phyloP scores from a whole-genome alignment of 352 stramenopile species.

The Pythium aristosporum region DNA sequence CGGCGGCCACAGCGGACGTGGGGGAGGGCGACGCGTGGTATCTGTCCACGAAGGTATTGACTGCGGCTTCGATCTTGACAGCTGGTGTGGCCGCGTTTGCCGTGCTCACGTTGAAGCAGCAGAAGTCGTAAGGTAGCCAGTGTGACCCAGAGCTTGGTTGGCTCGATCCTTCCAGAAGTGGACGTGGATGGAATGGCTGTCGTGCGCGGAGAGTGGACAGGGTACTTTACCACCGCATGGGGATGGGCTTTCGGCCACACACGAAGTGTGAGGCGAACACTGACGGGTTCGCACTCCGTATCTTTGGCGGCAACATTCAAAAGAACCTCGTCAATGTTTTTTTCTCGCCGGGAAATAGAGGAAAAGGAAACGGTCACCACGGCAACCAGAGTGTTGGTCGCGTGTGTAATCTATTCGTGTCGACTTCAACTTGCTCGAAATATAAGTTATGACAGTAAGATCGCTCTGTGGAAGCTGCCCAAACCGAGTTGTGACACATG shows the following conservation, averaged over 20 bases:
- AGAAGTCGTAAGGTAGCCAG: conserved; percentile 32
- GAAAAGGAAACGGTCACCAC: conserved; percentile 17
- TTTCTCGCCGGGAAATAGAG: neutral
- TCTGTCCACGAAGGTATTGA: conserved; percentile 51
- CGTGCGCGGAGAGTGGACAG: neutral
- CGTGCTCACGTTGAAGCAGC: conserved; percentile 60
- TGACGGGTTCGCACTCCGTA: conserved; percentile 7
- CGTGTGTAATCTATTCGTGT: conserved; percentile 10
- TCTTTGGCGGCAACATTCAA: conserved; percentile 17
- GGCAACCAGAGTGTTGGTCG: conserved; percentile 24
- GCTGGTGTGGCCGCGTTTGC: conserved; percentile 63
- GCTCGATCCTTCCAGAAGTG: neutral
- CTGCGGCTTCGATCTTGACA: conserved; percentile 67
- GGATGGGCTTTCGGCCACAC: neutral
- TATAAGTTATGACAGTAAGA: conserved; percentile 13
- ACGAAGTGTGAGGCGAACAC: too few relatives aligned
- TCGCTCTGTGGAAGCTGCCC: neutral
- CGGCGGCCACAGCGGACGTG: conserved; percentile 6
- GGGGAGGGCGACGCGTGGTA: conserved; percentile 51
- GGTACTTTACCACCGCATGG: neutral
- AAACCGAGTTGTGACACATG: conserved; percentile 6
- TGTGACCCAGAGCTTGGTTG: conserved; percentile 1
- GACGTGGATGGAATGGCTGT: neutral
- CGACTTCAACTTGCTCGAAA: conserved; percentile 26
- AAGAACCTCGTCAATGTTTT: conserved; percentile 15